Evolutionary conservation across 2,329 filamentous ascomycete genomes (phyloP), one percentile per base, ranked within the genome.

Genomic region (Orbilia brochopaga): DNA sequence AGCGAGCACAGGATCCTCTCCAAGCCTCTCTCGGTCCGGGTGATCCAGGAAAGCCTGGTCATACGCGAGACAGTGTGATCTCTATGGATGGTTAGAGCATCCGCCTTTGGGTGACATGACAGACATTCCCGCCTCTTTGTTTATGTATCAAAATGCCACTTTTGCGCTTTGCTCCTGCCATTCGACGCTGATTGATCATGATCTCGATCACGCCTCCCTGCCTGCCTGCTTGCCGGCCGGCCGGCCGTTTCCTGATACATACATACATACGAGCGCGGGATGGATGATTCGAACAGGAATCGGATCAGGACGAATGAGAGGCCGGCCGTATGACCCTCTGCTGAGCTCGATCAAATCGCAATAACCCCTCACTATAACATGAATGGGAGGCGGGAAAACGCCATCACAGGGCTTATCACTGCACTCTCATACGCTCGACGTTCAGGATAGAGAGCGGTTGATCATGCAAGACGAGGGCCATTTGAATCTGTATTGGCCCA

Each of bases 311-410:
- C 67, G 60, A 72, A 72, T 72, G n/a, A 65, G 56, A 60, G 44
- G 27, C 53, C 56, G 5, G 60, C 67, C 55, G 67, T 40, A 65
- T 72, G 67, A 72, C 67, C 57, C 64, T 72, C 67, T 65, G 48
- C 60, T 72, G 67, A 72, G 67, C 60, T 72, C 57, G 67, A 65
- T 72, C 67, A 72, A 72, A 72, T 72, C 67, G 67, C 67, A 72
- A 65, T 72, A 72, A 72, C 67, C 67, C 67, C 67, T 72, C 67
- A 72, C 59, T 61, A 55, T 32, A 32, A 32, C 67, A 60, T 44
- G 46, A 48, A 62, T 21, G 52, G 48, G 35, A 54, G 37, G 48
- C 58, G 53, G 42, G 17, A 30, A 50, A 52, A 42, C n/a, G n/a
- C 48, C 48, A 55, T 60, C 64, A 60, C 64, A 55, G 67, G 66